phyloP scores from a whole-genome alignment of 371 early-diverging fungal species.

The Rhizopus microsporus region DNA sequence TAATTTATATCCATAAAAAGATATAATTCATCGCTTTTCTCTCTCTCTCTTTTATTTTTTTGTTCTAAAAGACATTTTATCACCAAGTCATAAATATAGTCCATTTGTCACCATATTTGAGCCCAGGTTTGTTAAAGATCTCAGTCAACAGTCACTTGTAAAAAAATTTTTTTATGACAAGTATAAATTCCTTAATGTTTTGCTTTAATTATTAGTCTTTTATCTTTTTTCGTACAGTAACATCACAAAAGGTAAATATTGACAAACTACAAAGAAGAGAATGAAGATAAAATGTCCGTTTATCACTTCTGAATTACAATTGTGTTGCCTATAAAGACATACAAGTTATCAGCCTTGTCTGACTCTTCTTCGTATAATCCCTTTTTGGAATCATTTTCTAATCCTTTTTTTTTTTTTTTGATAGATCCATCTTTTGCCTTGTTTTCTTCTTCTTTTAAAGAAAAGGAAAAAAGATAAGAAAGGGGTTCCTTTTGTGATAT shows the following conservation, averaged over 20 bases:
- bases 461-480: neutral
- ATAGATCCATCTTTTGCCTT: neutral
- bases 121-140: too few relatives aligned
- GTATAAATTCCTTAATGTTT: too few relatives aligned
- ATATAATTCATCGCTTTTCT: too few relatives aligned
- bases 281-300: slow-evolving; percentile 31
- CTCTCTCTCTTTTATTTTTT: too few relatives aligned
- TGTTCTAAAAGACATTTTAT: too few relatives aligned
- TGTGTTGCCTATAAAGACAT: slow-evolving; percentile 37
- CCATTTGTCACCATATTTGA: too few relatives aligned
- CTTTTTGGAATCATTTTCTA: slow-evolving; percentile 4
- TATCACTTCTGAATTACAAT: slow-evolving; percentile 33
- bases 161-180: too few relatives aligned
- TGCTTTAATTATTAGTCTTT: neutral
- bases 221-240: neutral
- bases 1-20: too few relatives aligned
- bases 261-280: slow-evolving; percentile 2
- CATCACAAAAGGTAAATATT: slow-evolving; percentile 9
- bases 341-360: slow-evolving; percentile 35
- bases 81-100: too few relatives aligned
- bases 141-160: too few relatives aligned
- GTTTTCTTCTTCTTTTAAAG: neutral
- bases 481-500: neutral
- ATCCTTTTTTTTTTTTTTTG: neutral
- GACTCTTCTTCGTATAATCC: slow-evolving; percentile 12